Conservation (phyloP, 768 basidiomycete genomes). For the Saitozyma sp. region DNA sequence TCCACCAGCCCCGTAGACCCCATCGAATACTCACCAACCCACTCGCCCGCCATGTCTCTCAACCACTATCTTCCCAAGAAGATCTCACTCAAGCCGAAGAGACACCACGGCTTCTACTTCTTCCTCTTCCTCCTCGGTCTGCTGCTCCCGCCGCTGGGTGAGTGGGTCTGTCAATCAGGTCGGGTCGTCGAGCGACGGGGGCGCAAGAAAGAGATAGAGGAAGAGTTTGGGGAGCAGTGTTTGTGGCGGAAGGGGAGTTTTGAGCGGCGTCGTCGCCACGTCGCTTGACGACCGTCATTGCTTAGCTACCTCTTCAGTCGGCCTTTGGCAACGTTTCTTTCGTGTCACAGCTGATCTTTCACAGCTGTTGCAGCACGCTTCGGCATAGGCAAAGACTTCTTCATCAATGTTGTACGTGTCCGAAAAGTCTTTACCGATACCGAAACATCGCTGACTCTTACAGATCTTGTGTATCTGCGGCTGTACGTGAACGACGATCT, state of each 20-base stretch:
- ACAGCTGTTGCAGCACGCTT: slow-evolving; percentile 90
- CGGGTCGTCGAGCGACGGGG: too few species aligned
- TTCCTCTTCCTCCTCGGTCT: slow-evolving; percentile 85
- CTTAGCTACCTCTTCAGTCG: too few species aligned
- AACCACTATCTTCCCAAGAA: slow-evolving; percentile 55
- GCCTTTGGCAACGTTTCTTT: too few species aligned
- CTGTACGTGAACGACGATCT: slow-evolving; percentile 56
- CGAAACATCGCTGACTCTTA: neutral
- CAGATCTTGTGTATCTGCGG: slow-evolving; percentile 78
- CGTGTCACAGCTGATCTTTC: slow-evolving; percentile 4
- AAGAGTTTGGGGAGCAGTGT: too few species aligned
- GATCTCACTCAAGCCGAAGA: slow-evolving; percentile 65
- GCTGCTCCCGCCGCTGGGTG: slow-evolving; percentile 86
- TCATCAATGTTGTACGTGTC: slow-evolving; percentile 66
- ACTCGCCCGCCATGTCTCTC: slow-evolving; percentile 28
- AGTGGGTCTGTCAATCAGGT: slow-evolving; percentile 28
- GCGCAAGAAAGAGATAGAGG: too few species aligned
- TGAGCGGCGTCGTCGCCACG: too few species aligned
- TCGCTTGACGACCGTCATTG: too few species aligned
- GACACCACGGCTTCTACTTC: slow-evolving; percentile 77
- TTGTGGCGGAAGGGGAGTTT: too few species aligned
- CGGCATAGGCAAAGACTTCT: slow-evolving; percentile 87
- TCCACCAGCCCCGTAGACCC: too few species aligned
- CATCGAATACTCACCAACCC: too few species aligned
- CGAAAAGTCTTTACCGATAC: neutral